A percentile compares a stretch with the other conserved stretches of the same genome.
Conservation (phyloP, 345 rosid genomes). For the Gossypium stocksii region DNA sequence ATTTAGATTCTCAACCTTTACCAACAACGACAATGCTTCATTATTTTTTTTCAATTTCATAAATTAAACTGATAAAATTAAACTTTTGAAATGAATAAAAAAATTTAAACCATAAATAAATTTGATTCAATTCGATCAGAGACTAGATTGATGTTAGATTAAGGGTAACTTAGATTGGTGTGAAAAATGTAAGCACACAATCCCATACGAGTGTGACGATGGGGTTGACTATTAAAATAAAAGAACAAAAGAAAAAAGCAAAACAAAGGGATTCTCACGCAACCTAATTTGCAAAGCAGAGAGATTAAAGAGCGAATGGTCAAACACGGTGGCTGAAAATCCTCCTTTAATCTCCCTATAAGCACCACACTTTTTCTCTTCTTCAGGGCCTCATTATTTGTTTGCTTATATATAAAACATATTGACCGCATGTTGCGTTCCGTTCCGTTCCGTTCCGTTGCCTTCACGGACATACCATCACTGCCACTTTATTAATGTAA, state of each 20-base stretch:
- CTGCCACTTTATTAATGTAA: neutral
- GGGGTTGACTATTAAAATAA: neutral
- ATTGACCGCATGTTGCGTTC: neutral
- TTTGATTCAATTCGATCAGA: too few species aligned
- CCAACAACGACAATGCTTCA: too few species aligned
- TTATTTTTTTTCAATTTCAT: too few species aligned
- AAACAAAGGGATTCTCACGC: conserved; percentile 1
- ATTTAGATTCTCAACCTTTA: too few species aligned
- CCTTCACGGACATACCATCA: neutral
- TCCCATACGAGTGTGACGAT: neutral
- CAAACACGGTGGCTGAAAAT: conserved; percentile 6
- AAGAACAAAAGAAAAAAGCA: neutral
- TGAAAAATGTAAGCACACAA: neutral
- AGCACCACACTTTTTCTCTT: neutral
- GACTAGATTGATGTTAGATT: neutral
- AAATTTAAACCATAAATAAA: too few species aligned
- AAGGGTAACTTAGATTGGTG: neutral
- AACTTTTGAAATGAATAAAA: too few species aligned
- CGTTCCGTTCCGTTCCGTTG: conserved; percentile 1
- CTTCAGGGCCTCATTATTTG: neutral
- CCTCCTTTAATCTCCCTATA: neutral
- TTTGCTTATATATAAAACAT: neutral
- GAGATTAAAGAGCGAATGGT: neutral
- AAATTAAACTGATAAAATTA: too few species aligned
- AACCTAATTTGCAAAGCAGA: neutral